Evolutionary conservation across 805 yeast species (phyloP).

Genomic region (Wickerhamomyces silvicola): DNA sequence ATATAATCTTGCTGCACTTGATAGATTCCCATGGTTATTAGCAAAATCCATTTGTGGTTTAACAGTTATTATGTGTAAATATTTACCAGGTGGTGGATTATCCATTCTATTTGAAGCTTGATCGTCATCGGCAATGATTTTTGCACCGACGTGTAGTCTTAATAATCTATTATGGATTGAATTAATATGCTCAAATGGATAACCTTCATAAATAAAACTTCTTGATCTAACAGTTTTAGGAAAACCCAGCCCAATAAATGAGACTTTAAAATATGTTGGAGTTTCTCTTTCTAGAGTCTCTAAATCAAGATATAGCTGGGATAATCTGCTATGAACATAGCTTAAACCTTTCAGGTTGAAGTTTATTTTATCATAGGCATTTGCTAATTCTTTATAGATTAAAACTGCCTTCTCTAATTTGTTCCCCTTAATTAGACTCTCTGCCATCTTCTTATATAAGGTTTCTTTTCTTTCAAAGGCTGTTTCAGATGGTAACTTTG

Average conservation of each 20-base stretch:
- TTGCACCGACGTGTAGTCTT: constrained; percentile 75
- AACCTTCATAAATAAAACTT: constrained; percentile 77
- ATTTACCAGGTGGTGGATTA: constrained; percentile 62
- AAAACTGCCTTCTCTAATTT: constrained; percentile 77
- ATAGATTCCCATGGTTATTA: constrained; percentile 28
- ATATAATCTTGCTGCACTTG: constrained; percentile 62
- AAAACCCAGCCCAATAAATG: constrained; percentile 80
- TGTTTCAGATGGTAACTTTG: constrained; percentile 73
- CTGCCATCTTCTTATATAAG: constrained; percentile 63
- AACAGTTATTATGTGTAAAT: constrained; percentile 63
- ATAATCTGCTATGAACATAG: constrained; percentile 59
- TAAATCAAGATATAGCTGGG: constrained; percentile 59
- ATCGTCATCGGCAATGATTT: constrained; percentile 50
- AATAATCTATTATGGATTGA: constrained; percentile 73
- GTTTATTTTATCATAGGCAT: constrained; percentile 64
- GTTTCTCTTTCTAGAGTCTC: constrained; percentile 65
- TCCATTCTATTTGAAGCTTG: constrained; percentile 47
- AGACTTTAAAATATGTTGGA: constrained; percentile 73
- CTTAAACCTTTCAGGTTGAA: constrained; percentile 75
- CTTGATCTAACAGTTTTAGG: constrained; percentile 71
- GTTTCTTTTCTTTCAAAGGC: constrained; percentile 77
- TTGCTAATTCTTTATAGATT: constrained; percentile 68
- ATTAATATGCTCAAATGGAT: constrained; percentile 81
- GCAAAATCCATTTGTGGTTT: constrained; percentile 56
- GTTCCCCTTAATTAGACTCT: constrained; percentile 61